These are phyloP conservation scores for sorghum (Sorghum bicolor) DNA, from an alignment of 176 grass and related monocot genomes.

Conservation along the genomic window Sorghum_bicolor_NCBIv3 NC_012878.2:44960501-44961000, in stretches of 20 bases:
- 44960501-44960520: too few relatives aligned
- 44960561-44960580: too few relatives aligned
- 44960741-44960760: neutral
- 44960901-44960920: neutral
- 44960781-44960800: slow-evolving; percentile 26
- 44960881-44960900: neutral
- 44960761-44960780: neutral
- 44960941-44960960: slow-evolving; percentile 9
- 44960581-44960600: too few relatives aligned
- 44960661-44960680: too few relatives aligned
- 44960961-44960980: neutral
- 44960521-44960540: too few relatives aligned
- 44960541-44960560: too few relatives aligned
- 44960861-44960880: slow-evolving; percentile 41
- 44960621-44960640: too few relatives aligned
- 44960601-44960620: too few relatives aligned
- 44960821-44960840: neutral
- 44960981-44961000: too few relatives aligned
- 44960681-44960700: too few relatives aligned
- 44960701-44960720: neutral
- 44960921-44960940: neutral
- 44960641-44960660: too few relatives aligned
- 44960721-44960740: neutral
- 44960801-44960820: slow-evolving; percentile 23
- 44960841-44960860: slow-evolving; percentile 45